Evolutionary conservation across 2,329 filamentous ascomycete species (phyloP), one percentile per base, ranked within the genome.

Genomic region (Aspergillus piperis): DNA sequence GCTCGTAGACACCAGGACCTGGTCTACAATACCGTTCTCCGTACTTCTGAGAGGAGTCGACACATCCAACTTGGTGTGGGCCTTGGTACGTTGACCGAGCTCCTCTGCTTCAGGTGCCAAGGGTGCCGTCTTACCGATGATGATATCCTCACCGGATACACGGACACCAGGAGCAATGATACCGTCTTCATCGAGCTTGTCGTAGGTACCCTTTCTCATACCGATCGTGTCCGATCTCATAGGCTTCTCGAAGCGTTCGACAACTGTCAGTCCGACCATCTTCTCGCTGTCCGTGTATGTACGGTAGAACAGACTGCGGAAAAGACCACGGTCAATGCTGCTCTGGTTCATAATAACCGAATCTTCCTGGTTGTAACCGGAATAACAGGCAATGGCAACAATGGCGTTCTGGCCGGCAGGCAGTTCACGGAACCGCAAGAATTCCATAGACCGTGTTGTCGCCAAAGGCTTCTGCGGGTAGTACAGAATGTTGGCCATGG

Each of bases 341-440:
- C 92, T 97, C 81, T 99, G 95, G 78, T 99, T 99, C 95, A 99
- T 98, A 71, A 99, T 96, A 68, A 99, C 94, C 67, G 95, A 99
- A 87, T 99, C 95, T 92, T 99, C 95, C 77, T 99, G 96, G 78
- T 99, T 99, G 83, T 99, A 99, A 62, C 95, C 95, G 57, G 93
- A 96, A 80, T 99, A 99, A 76, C 91, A 96, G 61, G 92, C 88
- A 78, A 99, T 99, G 42, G 95, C 96, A 11, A 99, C 95, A 70
- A 99, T 99, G 19, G 95, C 95, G 72, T 99, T 99, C 76, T 99
- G 95, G 2, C 95, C 95, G 15, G 95, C 95, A 17, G 95, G 95
- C 61, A 99, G 82, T 77, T 99, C 95, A 79, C 95, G 87, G 88
- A 99, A 99, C 73, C 96, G 96, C 70, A 99, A 83, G 77, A 96